Base-by-base conservation (phyloP, 129 eudicot species). In the Lactuca sativa region DNA sequence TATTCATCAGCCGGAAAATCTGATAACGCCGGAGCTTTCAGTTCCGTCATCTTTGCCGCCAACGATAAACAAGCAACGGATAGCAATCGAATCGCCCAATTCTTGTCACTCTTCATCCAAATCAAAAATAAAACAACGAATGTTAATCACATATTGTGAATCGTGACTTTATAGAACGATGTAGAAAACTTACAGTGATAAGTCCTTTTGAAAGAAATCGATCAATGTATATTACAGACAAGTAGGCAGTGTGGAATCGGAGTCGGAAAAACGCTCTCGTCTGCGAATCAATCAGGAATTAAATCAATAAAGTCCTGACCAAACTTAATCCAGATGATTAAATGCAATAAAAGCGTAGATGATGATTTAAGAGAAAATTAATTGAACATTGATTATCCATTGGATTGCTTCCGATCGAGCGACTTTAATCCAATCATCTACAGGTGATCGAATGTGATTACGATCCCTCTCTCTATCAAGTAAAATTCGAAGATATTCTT, bases 21-120 rank as follows among this genome's bases (percentile, higher is more conserved):
- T 4, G 79, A 52, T 31, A 88, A 65, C 10, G 70, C 31, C 33
- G 75, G 86, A 14, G 60, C 70, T 9, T 16, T 44, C 7, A 38
- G 7, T 44, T 91, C 89, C 47, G 71, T 86, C 86, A 88, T 75
- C 51, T 88, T 88, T 21, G 86, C 86, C 38, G 97, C 97, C 75
- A 91, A 64, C 5, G 90, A 84, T 6, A 91, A 62, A 73, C 97
- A 83, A 4, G 90, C 96, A 51, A 86, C 57, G 10, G 89, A 70
- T 56, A 88, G 44, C 69, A 88, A 66, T 43, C 71, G 78, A 41
- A 84, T 47, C 40, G 81, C 83, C 97, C 97, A 86, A 6, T 44
- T 57, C 64, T 88, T 82, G 2, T 84, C 84, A 11, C 14, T 69
- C 92, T 86, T 69, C 47, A 58, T 54, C 52, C 43, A 55, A 43